Conservation (phyloP, 2,329 filamentous ascomycete species). For the Clonostachys byssicola region DNA sequence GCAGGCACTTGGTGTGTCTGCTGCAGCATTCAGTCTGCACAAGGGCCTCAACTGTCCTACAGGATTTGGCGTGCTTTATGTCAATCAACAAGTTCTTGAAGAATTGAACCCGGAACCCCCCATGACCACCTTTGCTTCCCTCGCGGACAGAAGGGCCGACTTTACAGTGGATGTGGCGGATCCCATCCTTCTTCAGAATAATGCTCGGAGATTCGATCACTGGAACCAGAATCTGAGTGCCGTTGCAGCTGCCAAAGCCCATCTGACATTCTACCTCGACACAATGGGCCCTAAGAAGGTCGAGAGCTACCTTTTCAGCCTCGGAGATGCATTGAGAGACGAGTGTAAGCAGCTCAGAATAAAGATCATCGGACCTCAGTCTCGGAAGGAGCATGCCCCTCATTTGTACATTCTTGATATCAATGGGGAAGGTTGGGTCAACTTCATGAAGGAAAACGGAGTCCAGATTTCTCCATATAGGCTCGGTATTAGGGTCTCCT, state of each 20-base stretch:
- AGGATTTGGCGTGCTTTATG: conserved; percentile 20
- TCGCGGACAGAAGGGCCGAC: conserved; percentile 9
- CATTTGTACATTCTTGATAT: conserved; percentile 20
- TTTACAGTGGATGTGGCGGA: conserved; percentile 8
- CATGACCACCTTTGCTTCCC: conserved; percentile 12
- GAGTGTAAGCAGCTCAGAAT: conserved; percentile 13
- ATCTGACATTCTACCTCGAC: conserved; percentile 17
- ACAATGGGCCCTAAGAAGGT: conserved; percentile 13
- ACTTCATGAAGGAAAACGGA: conserved; percentile 7
- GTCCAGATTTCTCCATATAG: conserved; percentile 13
- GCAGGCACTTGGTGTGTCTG: conserved; percentile 14
- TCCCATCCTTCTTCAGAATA: conserved; percentile 11
- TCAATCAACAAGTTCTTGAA: conserved; percentile 13
- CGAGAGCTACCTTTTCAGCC: conserved; percentile 12
- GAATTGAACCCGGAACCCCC: conserved; percentile 14
- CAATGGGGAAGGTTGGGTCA: conserved; percentile 10
- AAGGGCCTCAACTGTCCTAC: conserved; percentile 24
- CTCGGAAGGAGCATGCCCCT: conserved; percentile 12
- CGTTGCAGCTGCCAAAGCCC: conserved; percentile 13
- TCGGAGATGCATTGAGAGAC: conserved; percentile 12
- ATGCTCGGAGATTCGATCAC: conserved; percentile 20
- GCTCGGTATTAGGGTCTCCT: conserved; percentile 16
- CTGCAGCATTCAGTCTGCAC: conserved; percentile 21
- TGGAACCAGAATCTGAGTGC: conserved; percentile 17
- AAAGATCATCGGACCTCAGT: conserved; percentile 10